These are phyloP conservation scores for Aspergillus homomorphus DNA, from an alignment of 495 filamentous ascomycete species.

Conservation along the genomic window DNA sequence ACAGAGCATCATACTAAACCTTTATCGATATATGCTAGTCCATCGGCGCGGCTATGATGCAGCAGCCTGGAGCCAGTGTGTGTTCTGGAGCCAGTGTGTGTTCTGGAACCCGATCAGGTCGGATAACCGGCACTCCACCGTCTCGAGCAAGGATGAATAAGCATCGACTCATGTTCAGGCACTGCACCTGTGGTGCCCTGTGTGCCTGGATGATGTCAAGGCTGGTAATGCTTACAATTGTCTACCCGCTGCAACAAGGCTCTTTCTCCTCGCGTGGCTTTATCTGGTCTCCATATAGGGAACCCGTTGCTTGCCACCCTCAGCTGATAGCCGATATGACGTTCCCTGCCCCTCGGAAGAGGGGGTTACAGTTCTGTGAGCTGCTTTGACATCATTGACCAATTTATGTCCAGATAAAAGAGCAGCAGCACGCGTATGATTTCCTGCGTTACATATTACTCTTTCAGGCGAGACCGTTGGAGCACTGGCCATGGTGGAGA, in stretches of 20 bases:
- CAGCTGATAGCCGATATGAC: neutral
- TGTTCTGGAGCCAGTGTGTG: neutral
- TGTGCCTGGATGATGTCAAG: neutral
- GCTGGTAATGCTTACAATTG: neutral
- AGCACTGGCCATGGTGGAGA: neutral
- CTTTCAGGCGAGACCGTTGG: neutral
- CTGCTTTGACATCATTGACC: neutral
- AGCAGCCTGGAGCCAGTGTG: neutral
- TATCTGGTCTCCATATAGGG: neutral
- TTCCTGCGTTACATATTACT: neutral
- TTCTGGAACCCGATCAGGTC: neutral
- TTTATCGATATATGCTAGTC: neutral
- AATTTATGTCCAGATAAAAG: neutral
- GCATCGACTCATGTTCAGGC: neutral
- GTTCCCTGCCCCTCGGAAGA: neutral
- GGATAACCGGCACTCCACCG: neutral
- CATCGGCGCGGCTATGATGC: neutral
- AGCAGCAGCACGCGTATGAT: neutral
- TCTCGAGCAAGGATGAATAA: neutral
- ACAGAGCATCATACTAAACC: neutral
- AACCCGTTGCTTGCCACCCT: neutral
- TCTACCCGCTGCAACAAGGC: neutral
- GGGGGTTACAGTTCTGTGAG: neutral
- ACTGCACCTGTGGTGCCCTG: neutral
- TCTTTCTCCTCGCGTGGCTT: neutral